A percentile compares a stretch with the other conserved stretches of the same genome.
Evolutionary conservation across 306 rosid species (phyloP).

Genomic region (Cicer pinnatifidum): DNA sequence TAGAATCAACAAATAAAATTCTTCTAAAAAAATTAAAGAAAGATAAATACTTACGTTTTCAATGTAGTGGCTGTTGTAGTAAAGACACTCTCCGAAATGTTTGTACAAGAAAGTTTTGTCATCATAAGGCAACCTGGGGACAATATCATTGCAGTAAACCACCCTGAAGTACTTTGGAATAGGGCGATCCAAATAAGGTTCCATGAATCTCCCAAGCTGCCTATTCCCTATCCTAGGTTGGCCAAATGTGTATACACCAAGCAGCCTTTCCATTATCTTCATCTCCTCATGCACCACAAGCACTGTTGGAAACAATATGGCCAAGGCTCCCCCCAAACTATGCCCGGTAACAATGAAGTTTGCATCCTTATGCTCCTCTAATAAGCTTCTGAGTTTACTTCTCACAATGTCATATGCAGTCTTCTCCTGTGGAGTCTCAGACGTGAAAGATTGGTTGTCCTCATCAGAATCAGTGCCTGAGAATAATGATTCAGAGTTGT

Average conservation of each 20-base stretch:
- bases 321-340: slow-evolving; percentile 83
- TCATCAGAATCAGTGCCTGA: slow-evolving; percentile 39
- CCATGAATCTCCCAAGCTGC: slow-evolving; percentile 69
- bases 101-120: slow-evolving; percentile 65
- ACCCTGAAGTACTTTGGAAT: slow-evolving; percentile 69
- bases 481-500: slow-evolving; percentile 23
- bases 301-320: slow-evolving; percentile 68
- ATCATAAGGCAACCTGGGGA: slow-evolving; percentile 82
- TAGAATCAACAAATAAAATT: slow-evolving; percentile 13
- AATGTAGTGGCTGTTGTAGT: slow-evolving; percentile 64
- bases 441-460: slow-evolving; percentile 24
- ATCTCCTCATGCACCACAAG: slow-evolving; percentile 65
- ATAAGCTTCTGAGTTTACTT: slow-evolving; percentile 58
- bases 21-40: neutral
- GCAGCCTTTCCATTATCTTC: slow-evolving; percentile 63
- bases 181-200: slow-evolving; percentile 54
- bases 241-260: slow-evolving; percentile 76
- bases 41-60: slow-evolving; percentile 54
- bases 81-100: slow-evolving; percentile 79
- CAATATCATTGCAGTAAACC: slow-evolving; percentile 81
- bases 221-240: slow-evolving; percentile 76
- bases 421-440: slow-evolving; percentile 49
- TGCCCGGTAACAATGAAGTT: slow-evolving; percentile 78
- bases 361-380: slow-evolving; percentile 69
- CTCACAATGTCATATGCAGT: slow-evolving; percentile 61